Evolutionary conservation across 768 basidiomycete species (phyloP), one percentile per base, ranked within the genome.

Genomic region (Lactarius vividus): DNA sequence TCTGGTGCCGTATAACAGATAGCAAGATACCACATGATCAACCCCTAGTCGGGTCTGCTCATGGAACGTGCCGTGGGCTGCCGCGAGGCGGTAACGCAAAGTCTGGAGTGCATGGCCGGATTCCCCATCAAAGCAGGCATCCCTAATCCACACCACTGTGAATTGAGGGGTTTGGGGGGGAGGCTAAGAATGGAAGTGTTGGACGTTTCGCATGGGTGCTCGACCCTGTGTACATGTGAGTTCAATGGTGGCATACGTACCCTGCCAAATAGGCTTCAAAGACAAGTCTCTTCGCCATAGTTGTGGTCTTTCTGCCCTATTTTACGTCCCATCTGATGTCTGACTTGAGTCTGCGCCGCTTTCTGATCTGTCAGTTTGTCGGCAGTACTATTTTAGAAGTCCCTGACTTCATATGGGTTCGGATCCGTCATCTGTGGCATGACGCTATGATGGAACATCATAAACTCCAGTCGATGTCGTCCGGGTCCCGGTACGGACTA

Each of bases 201-300:
- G 15, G 56, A 31, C 16, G 10, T 31, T 35, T 44, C 37, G 44
- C 35, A 58, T 26, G 26, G 28, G n/a, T 58, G 18, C 57, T 59
- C 6, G 37, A 28, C 28, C 39, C 44, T 52, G 54, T 11, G 9
- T 35, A 33, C 26, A 62, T 40, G 28, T 23, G 10, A 26, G 39
- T 39, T 26, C 55, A 7, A 28, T 26, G 61, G 26, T 44, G 40
- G 33, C 46, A 54, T 39, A 53, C 33, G 46, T 53, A 62, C 61
- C 37, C 33, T n/a, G 61, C 39, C 61, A 66, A 23, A 42, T 66
- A 62, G 46, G 56, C 61, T 66, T 57, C 65, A 57, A 62, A 49
- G 29, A 42, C 49, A 60, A 40, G 62, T 35, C 46, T 42, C 28
- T 26, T 31, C 55, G 16, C 39, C 42, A 35, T 31, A 35, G 23